These are phyloP conservation scores for Striga hermonthica DNA, from an alignment of 305 asterid genomes.

Conservation along the genomic window DNA sequence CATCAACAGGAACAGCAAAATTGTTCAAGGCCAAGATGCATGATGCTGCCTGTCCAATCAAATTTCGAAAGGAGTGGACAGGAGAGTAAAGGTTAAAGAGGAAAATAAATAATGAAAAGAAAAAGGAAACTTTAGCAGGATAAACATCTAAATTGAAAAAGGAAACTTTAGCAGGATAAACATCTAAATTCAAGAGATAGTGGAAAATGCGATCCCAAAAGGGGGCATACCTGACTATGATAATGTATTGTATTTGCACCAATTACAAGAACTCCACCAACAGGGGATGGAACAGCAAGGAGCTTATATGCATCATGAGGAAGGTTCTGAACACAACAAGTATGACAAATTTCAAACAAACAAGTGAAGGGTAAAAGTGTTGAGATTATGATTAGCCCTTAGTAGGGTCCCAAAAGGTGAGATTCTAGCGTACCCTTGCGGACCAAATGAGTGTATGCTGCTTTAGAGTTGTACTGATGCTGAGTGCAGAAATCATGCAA, in stretches of 20 bases:
- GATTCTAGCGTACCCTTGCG: constrained; percentile 58
- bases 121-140: constrained; percentile 27
- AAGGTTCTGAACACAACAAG: constrained; percentile 58
- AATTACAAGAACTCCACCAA: constrained; percentile 94
- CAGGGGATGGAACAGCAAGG: constrained; percentile 97
- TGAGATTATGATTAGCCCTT: constrained; percentile 22
- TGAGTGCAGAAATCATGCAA: constrained; percentile 88
- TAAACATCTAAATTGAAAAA: constrained; percentile 17
- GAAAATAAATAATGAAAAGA: constrained; percentile 19
- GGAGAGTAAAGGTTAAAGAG: background rate
- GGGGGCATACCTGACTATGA: constrained; percentile 82
- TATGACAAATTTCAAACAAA: background rate
- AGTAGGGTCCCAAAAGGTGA: constrained; percentile 18
- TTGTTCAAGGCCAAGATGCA: constrained; percentile 79
- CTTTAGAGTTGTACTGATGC: constrained; percentile 88
- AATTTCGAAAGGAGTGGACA: constrained; percentile 27
- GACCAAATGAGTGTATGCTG: constrained; percentile 99
- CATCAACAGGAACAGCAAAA: constrained; percentile 71
- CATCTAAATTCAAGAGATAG: constrained; percentile 13
- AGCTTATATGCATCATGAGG: constrained; percentile 98
- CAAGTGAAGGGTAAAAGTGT: constrained; percentile 5
- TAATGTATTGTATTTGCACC: constrained; percentile 93
- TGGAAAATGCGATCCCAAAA: constrained; percentile 27
- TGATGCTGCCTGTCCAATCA: constrained; percentile 72
- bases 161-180: constrained; percentile 22